Percentiles rank a stretch among this genome's conserved stretches.
Conservation (phyloP, 2,329 filamentous ascomycete species). For the Magnaporthales sp. region DNA sequence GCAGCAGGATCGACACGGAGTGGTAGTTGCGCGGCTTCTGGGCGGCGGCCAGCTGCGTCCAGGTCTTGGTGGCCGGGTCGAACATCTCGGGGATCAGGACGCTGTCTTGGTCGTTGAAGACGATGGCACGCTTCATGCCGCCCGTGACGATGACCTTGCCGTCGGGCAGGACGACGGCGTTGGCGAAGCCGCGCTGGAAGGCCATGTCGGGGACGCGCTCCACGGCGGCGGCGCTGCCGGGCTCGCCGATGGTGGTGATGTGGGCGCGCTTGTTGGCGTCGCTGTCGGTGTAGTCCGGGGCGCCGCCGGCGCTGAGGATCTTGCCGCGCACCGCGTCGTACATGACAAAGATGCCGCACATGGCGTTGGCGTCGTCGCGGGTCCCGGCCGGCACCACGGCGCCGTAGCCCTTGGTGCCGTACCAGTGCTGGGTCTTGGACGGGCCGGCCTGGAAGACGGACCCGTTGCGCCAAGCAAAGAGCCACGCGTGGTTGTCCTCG, state of each 20-base stretch:
- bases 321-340: constrained; percentile 49
- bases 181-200: constrained; percentile 26
- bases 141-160: constrained; percentile 31
- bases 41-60: constrained; percentile 21
- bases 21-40: constrained; percentile 33
- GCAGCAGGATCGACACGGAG: constrained; percentile 30
- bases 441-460: constrained; percentile 47
- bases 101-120: constrained; percentile 28
- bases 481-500: constrained; percentile 45
- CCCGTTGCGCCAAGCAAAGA: constrained; percentile 38
- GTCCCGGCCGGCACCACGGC: constrained; percentile 29
- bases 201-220: constrained; percentile 5
- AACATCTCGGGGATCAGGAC: constrained; percentile 30
- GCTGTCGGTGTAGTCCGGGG: constrained; percentile 33
- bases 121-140: constrained; percentile 24
- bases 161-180: constrained; percentile 31
- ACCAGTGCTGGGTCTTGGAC: constrained; percentile 48
- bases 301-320: constrained; percentile 44
- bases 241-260: constrained; percentile 16
- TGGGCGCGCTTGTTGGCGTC: constrained; percentile 30
- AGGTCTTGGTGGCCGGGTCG: constrained; percentile 25
- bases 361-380: constrained; percentile 34
- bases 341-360: constrained; percentile 49
- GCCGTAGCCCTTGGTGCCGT: constrained; percentile 33
- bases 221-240: neutral